Conservation (phyloP, 345 rosid genomes). For the Isatis tinctoria region DNA sequence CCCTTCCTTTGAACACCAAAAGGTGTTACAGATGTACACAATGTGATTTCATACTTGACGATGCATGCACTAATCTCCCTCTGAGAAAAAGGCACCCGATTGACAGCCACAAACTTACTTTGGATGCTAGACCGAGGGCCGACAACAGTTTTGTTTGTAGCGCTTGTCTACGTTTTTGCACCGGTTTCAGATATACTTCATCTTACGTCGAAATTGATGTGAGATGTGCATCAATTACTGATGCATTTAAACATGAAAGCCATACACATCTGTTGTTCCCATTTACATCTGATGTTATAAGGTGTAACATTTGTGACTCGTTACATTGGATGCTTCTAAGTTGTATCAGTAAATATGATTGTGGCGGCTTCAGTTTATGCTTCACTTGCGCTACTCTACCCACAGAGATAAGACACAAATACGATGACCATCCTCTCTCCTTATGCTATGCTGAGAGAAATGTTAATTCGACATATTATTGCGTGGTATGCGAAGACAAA, state of each 20-base stretch:
- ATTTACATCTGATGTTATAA: background rate
- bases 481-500: conserved; percentile 1
- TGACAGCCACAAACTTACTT: background rate
- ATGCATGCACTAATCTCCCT: background rate
- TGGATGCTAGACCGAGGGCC: background rate
- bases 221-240: background rate
- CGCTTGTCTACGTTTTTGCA: background rate
- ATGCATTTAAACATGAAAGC: background rate
- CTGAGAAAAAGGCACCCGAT: background rate
- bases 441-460: background rate
- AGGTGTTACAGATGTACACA: background rate
- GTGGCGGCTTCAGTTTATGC: background rate
- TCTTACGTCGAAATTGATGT: background rate
- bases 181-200: background rate
- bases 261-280: background rate
- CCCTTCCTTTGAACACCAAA: background rate
- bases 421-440: conserved; percentile 16
- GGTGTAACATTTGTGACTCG: background rate
- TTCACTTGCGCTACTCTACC: conserved; percentile 11
- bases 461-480: background rate
- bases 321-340: background rate
- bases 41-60: background rate
- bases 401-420: background rate
- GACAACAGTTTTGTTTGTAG: background rate
- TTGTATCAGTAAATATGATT: background rate